Evolutionary conservation across 2,329 filamentous ascomycete species (phyloP).

Genomic region (Aureobasidium mangrovei): DNA sequence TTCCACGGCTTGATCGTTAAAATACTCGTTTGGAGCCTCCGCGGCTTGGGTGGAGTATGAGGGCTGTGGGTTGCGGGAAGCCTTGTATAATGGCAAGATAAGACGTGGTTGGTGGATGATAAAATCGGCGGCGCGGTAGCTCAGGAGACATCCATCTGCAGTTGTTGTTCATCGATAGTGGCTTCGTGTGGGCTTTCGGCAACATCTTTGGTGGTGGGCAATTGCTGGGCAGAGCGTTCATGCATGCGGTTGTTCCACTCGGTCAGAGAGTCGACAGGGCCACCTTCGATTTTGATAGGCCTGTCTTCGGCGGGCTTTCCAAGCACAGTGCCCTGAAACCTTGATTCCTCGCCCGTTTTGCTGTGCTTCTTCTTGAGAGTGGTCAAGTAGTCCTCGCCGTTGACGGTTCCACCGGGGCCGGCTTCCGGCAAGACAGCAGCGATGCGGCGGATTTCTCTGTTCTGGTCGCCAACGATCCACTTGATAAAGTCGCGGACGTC

Average conservation of each 20-base stretch:
- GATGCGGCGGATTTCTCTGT: constrained; percentile 72
- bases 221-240: constrained; percentile 8
- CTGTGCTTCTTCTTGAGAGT: constrained; percentile 84
- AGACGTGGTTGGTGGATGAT: neutral
- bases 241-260: constrained; percentile 46
- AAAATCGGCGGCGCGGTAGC: neutral
- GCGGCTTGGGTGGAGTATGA: too few relatives aligned
- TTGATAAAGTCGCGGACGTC: constrained; percentile 69
- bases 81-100: neutral
- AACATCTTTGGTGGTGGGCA: constrained; percentile 4
- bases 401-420: constrained; percentile 42
- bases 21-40: too few relatives aligned
- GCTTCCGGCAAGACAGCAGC: constrained; percentile 53
- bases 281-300: constrained; percentile 70
- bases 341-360: constrained; percentile 77
- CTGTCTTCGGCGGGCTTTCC: constrained; percentile 64
- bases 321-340: constrained; percentile 76
- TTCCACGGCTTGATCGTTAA: too few relatives aligned
- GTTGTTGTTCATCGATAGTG: constrained; percentile 7
- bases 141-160: constrained; percentile 12
- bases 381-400: constrained; percentile 40
- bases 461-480: constrained; percentile 67
- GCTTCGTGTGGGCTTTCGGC: constrained; percentile 10
- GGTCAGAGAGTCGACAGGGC: constrained; percentile 55
- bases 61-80: too few relatives aligned